Conservation (phyloP, 169 alveolate species). For the Eimeria praecox region DNA sequence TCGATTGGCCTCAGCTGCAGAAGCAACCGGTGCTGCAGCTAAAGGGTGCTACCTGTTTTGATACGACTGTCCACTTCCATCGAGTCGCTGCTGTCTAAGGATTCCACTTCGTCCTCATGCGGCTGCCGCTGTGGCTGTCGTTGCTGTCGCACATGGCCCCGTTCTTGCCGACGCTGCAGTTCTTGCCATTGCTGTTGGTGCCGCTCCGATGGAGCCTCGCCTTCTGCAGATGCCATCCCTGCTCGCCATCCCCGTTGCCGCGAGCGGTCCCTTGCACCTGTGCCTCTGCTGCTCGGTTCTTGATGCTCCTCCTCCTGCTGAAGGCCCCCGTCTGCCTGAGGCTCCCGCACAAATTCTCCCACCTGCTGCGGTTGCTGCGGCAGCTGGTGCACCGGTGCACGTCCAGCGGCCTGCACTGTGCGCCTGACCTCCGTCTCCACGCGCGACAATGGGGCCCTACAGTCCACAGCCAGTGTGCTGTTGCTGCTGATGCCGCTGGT, state of each 20-base stretch:
- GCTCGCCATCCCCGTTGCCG: slow-evolving; percentile 1
- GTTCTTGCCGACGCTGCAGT: slow-evolving; percentile 15
- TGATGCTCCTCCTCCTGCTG: slow-evolving; percentile 8
- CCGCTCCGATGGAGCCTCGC: slow-evolving; percentile 18
- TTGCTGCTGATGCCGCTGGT: slow-evolving; percentile 32
- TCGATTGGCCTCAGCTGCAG: background rate
- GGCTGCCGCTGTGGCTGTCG: slow-evolving; percentile 2
- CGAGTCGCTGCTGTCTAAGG: slow-evolving; percentile 31
- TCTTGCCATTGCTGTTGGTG: slow-evolving; percentile 15
- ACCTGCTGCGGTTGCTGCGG: slow-evolving; percentile 34
- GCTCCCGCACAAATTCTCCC: background rate
- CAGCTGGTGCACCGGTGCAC: background rate
- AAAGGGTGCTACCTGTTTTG: background rate
- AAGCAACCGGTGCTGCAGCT: slow-evolving; percentile 36
- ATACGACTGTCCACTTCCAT: slow-evolving; percentile 56
- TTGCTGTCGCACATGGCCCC: slow-evolving; percentile 25
- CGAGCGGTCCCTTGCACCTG: background rate
- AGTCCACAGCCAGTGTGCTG: slow-evolving; percentile 29
- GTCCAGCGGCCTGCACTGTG: slow-evolving; percentile 21
- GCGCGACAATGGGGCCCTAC: slow-evolving; percentile 33
- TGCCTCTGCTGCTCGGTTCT: slow-evolving; percentile 4
- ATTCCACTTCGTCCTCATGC: slow-evolving; percentile 35
- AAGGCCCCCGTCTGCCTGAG: background rate
- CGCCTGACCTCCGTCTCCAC: slow-evolving; percentile 50
- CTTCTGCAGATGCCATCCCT: background rate